Evolutionary conservation across 202 grass and related monocot species (phyloP).

Genomic region (Brachypodium distachyon): DNA sequence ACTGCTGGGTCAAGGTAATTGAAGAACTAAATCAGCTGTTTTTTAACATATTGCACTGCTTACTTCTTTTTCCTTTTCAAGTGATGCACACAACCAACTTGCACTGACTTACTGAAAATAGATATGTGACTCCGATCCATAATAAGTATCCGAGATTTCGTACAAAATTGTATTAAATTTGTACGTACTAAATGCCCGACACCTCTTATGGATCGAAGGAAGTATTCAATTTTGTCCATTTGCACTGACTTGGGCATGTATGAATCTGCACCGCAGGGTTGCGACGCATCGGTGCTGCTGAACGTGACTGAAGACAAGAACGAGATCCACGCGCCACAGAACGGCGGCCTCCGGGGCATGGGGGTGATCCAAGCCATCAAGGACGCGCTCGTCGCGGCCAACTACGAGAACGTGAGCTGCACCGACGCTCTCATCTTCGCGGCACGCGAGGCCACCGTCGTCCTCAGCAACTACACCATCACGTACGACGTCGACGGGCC

Average conservation of each 20-base stretch:
- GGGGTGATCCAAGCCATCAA: constrained; percentile 36
- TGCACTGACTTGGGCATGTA: too few relatives aligned
- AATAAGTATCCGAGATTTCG: too few relatives aligned
- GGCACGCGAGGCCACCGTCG: neutral
- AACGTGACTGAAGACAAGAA: constrained; percentile 49
- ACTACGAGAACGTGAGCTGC: constrained; percentile 42
- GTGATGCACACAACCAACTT: neutral
- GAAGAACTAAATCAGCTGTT: neutral
- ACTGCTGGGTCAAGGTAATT: constrained; percentile 30
- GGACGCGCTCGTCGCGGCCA: constrained; percentile 7
- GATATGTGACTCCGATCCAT: too few relatives aligned
- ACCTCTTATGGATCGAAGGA: too few relatives aligned
- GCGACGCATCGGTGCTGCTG: constrained; percentile 64
- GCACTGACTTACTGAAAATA: too few relatives aligned
- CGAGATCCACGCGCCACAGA: constrained; percentile 5
- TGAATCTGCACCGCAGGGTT: too few relatives aligned
- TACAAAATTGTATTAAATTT: too few relatives aligned
- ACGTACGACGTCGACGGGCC: constrained; percentile 1
- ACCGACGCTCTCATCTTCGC: constrained; percentile 42
- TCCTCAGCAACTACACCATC: constrained; percentile 13
- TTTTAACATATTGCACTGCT: neutral
- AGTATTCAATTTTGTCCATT: too few relatives aligned
- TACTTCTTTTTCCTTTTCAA: neutral
- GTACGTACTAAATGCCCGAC: too few relatives aligned
- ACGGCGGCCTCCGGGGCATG: constrained; percentile 38